Conservation (phyloP, 257 asterid genomes). For the Solanum lycopersicoides region DNA sequence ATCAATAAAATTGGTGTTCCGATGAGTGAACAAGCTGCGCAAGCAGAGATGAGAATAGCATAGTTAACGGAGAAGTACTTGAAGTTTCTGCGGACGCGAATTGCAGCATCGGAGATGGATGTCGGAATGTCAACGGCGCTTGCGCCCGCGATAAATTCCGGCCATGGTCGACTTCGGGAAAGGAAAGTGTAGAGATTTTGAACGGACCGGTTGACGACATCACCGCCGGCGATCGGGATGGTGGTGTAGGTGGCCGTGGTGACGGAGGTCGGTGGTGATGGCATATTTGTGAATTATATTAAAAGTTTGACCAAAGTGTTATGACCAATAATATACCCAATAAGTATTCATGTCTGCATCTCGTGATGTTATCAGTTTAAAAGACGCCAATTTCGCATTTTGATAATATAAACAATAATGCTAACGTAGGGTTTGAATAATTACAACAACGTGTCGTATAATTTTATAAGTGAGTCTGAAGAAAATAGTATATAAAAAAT, state of each 20-base stretch:
- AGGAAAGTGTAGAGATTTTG: slow-evolving; percentile 51
- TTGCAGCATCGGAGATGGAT: slow-evolving; percentile 39
- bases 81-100: slow-evolving; percentile 44
- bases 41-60: slow-evolving; percentile 30
- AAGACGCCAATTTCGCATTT: not conserved
- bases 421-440: not conserved
- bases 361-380: not conserved
- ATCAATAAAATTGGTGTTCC: slow-evolving; percentile 41
- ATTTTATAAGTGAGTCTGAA: too few relatives aligned
- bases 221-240: slow-evolving; percentile 52
- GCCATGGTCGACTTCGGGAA: slow-evolving; percentile 69
- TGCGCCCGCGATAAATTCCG: slow-evolving; percentile 47
- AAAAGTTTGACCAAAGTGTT: not conserved
- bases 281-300: not conserved
- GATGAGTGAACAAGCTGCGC: slow-evolving; percentile 49
- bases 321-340: not conserved
- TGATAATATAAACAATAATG: not conserved
- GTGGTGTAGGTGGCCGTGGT: slow-evolving; percentile 39
- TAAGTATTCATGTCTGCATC: not conserved
- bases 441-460: too few relatives aligned
- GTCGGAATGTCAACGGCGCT: slow-evolving; percentile 39
- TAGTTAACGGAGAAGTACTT: slow-evolving; percentile 56
- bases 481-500: too few relatives aligned
- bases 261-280: slow-evolving; percentile 22
- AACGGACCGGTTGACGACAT: slow-evolving; percentile 49